Base-by-base conservation (phyloP, 2,329 filamentous ascomycete species). In the Fusarium nisikadoi region DNA sequence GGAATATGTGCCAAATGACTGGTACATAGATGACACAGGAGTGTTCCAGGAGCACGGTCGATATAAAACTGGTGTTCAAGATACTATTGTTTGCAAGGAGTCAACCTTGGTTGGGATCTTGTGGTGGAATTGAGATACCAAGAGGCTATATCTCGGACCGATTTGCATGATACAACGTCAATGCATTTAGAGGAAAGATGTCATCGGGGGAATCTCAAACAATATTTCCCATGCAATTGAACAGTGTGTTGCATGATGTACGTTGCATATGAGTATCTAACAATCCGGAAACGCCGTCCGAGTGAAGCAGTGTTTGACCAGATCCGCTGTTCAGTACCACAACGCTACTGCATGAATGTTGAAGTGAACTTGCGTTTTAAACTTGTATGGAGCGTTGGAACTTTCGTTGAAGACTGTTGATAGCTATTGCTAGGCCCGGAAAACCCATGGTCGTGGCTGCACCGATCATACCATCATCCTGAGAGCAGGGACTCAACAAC, bases 1-100 rank as follows among this genome's bases (percentile, higher is more conserved):
- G 19, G 73, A 74, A 23, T 54, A 71, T 17, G 69, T 70, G 19
- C 71, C 75, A 3, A 29, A 49, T 6, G 75, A 74, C 31, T 76
- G 75, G 74, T 74, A 75, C 56, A 63, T 76, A 33, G 75, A 75
- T 11, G 71, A 73, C 8, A 58, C 46, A 9, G 75, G 75, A 11
- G 60, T 60, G 45, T 76, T 76, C 50, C 73, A 63, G 29, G 62
- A 74, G 36, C 46, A 50, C 20, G 75, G 74, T 4, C 65, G 75
- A 20, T 42, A 36, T 14, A 42, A 31, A 38, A 58, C 49, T 23
- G 43, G 27, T 31, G 63, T 76, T 23, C 35, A 47, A 31, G 64
- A 76, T 25, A 65, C 49, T 10, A 69, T 75, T 20, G 33, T 58
- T 8, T 67, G 69, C 6, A 12, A 56, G 38, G 50, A 16, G 16